Base-by-base conservation (phyloP, 441 rosid genomes). In the Croton laevigatus region DNA sequence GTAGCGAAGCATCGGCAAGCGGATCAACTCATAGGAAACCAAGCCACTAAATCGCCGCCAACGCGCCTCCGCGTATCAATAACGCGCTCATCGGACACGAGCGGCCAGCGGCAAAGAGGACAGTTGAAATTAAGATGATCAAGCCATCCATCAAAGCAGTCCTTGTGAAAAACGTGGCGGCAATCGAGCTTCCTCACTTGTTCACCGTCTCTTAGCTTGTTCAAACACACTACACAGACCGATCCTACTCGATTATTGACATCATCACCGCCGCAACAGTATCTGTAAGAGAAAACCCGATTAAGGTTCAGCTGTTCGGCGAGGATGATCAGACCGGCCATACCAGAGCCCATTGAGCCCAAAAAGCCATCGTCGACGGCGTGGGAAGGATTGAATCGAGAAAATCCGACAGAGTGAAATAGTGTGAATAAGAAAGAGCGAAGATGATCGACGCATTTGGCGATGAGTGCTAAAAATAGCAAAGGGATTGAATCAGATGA, bases 91-190 rank as follows among this genome's bases (percentile, higher is more conserved):
- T 75, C 83, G 19, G 82, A 65, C 3, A 85, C 76, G 10, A 89
- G 71, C 64, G 87, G 81, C 4, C 81, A 77, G 62, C 97, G 85
- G 62, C 96, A 91, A 0, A 91, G 76, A 10, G 96, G 97, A 71
- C 96, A 91, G 8, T 70, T 84, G 68, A 89, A 91, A 44, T 89
- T 85, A 55, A 82, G 87, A 36, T 84, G 88, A 61, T 83, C 81
- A 13, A 91, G 92, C 96, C 97, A 91, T 0, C 93, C 91, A 44
- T 91, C 94, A 17, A 91, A 84, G 79, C 97, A 91, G 17, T 70
- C 74, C 71, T 82, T 91, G 42, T 91, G 97, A 65, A 88, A 89
- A 36, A 91, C 91, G 80, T 91, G 97, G 65, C 89, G 75, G 83
- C 97, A 91, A 42, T 88, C 87, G 1, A 91, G 94, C 81, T 71